phyloP scores from a whole-genome alignment of 1,284 basidiomycete genomes.

The Stereum hirsutum region DNA sequence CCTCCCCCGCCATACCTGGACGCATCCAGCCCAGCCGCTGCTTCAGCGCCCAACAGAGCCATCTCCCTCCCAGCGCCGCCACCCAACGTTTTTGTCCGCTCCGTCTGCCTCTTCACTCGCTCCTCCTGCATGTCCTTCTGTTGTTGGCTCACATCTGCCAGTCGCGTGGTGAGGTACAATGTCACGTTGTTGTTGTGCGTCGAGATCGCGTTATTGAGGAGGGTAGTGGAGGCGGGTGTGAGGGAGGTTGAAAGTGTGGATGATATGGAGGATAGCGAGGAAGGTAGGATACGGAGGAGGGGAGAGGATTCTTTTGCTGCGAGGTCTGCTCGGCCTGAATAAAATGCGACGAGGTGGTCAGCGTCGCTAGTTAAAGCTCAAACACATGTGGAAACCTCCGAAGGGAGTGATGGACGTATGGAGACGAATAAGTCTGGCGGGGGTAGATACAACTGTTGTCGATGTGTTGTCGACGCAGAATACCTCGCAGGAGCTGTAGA shows the following conservation, averaged over 20 bases:
- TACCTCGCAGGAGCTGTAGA: too few species aligned
- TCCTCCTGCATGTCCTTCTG: conserved; percentile 88
- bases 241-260: too few species aligned
- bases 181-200: conserved; percentile 80
- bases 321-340: conserved; percentile 55
- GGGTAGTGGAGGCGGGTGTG: conserved; percentile 25
- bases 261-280: conserved; percentile 50
- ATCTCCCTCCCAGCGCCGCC: conserved; percentile 57
- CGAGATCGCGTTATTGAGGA: conserved; percentile 63
- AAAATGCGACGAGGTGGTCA: background rate
- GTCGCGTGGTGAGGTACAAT: conserved; percentile 74
- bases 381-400: too few species aligned
- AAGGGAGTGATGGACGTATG: too few species aligned
- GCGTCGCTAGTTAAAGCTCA: background rate
- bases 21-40: conserved; percentile 15
- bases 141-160: conserved; percentile 68
- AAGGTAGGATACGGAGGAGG: conserved; percentile 54
- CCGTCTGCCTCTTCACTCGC: conserved; percentile 73
- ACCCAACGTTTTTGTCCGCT: conserved; percentile 72
- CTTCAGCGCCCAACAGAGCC: conserved; percentile 26
- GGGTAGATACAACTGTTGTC: too few species aligned
- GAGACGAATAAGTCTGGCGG: too few species aligned
- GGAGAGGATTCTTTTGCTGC: conserved; percentile 52
- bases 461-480: too few species aligned
- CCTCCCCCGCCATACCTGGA: background rate